Evolutionary conservation across 1,284 basidiomycete genomes (phyloP).

Genomic region (Microbotryum violaceum): DNA sequence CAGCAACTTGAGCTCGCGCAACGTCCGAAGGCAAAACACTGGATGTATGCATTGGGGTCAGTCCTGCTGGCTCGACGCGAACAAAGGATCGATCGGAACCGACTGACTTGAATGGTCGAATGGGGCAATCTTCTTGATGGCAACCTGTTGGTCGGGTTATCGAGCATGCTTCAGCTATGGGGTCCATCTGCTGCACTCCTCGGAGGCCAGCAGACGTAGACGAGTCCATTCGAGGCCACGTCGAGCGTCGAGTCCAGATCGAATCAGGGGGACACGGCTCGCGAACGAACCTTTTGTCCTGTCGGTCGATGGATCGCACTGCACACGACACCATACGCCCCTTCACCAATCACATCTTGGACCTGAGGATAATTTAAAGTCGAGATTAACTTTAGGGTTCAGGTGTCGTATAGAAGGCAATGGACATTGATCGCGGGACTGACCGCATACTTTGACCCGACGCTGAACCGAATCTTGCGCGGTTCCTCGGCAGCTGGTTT

Average conservation of each 20-base stretch:
- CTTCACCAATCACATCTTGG: slow-evolving; percentile 44
- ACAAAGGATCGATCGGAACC: not conserved
- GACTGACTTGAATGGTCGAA: slow-evolving; percentile 64
- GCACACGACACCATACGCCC: slow-evolving; percentile 58
- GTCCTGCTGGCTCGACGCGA: not conserved
- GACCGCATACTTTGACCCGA: slow-evolving; percentile 30
- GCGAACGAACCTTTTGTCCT: slow-evolving; percentile 31
- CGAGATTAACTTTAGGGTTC: too few species aligned
- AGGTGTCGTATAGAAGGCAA: too few species aligned
- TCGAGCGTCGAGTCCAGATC: too few species aligned
- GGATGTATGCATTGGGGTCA: not conserved
- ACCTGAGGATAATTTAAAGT: slow-evolving; percentile 24
- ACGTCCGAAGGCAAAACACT: slow-evolving; percentile 73
- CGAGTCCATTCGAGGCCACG: too few species aligned
- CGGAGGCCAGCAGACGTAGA: too few species aligned
- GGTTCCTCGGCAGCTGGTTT: slow-evolving; percentile 17
- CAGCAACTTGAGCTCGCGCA: slow-evolving; percentile 76
- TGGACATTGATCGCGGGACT: not conserved
- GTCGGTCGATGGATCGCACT: slow-evolving; percentile 41
- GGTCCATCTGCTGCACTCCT: too few species aligned
- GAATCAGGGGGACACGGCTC: too few species aligned
- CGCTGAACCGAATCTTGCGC: slow-evolving; percentile 28
- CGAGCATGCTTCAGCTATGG: too few species aligned
- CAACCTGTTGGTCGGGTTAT: slow-evolving; percentile 31
- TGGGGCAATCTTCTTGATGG: slow-evolving; percentile 59